Conservation (phyloP, 306 rosid species). For the Lathyrus sativus region DNA sequence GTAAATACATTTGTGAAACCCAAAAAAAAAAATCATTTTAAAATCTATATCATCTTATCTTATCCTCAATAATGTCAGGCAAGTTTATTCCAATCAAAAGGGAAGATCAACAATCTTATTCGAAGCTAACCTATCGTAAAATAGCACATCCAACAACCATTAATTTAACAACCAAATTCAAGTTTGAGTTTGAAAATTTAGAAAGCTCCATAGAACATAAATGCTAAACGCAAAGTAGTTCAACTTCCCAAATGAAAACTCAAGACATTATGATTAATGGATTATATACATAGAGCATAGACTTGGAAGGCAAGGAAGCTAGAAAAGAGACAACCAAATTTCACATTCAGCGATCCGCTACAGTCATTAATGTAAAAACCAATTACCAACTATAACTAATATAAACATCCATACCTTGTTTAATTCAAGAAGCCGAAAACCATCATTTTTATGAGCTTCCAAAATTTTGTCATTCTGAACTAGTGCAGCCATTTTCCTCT, state of each 20-base stretch:
- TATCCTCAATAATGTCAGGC: background rate
- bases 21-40: background rate
- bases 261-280: background rate
- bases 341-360: conserved; percentile 2
- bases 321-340: conserved; percentile 5
- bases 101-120: background rate
- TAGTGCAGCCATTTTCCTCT: conserved; percentile 79
- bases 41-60: background rate
- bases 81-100: background rate
- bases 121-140: conserved; percentile 4
- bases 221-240: conserved; percentile 7
- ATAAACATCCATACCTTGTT: conserved; percentile 58
- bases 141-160: background rate
- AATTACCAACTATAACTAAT: background rate
- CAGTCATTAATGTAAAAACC: conserved; percentile 3
- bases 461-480: conserved; percentile 52
- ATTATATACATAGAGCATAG: conserved; percentile 21
- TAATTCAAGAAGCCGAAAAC: conserved; percentile 81
- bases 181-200: conserved; percentile 17
- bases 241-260: conserved; percentile 9
- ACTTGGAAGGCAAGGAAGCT: conserved; percentile 5
- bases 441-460: conserved; percentile 86
- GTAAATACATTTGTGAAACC: background rate
- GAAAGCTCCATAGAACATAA: background rate
- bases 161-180: conserved; percentile 18